A percentile compares a stretch with the other conserved stretches of the same genome.
Evolutionary conservation across 2,329 filamentous ascomycete species (phyloP).

Genomic region (Penicillium sp.): DNA sequence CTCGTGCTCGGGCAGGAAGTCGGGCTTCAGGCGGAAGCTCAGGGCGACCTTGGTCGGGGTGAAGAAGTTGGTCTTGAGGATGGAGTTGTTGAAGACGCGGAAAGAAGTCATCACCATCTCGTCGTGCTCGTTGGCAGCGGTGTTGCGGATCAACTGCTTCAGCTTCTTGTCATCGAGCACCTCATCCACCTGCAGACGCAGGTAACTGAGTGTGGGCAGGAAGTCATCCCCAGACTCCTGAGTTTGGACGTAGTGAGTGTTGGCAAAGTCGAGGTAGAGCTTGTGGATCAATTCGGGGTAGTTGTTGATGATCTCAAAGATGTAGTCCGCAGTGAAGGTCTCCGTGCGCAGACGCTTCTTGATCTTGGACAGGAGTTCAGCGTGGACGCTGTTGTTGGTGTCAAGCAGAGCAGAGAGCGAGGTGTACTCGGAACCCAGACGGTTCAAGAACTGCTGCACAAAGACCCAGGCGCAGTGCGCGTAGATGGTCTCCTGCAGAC

Average conservation of each 20-base stretch:
- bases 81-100: conserved; percentile 88
- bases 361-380: conserved; percentile 85
- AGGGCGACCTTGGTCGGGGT: conserved; percentile 97
- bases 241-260: conserved; percentile 74
- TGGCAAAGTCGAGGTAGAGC: conserved; percentile 89
- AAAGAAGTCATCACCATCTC: conserved; percentile 98
- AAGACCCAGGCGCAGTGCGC: conserved; percentile 98
- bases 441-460: conserved; percentile 96
- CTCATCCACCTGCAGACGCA: conserved; percentile 67
- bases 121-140: conserved; percentile 90
- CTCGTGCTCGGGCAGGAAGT: conserved; percentile 85
- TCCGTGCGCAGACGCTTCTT: conserved; percentile 94
- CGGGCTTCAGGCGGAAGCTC: conserved; percentile 82
- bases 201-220: conserved; percentile 68
- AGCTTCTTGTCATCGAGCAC: conserved; percentile 75
- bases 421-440: conserved; percentile 86
- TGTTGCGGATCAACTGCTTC: conserved; percentile 74
- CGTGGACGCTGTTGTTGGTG: conserved; percentile 77
- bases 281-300: conserved; percentile 86
- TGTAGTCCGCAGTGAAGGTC: conserved; percentile 98
- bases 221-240: conserved; percentile 65
- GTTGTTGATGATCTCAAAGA: conserved; percentile 91
- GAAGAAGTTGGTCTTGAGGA: conserved; percentile 97
- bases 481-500: conserved; percentile 95
- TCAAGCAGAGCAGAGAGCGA: conserved; percentile 82